Conservation (phyloP, 2,329 filamentous ascomycete species). For the Alternaria brassicae region DNA sequence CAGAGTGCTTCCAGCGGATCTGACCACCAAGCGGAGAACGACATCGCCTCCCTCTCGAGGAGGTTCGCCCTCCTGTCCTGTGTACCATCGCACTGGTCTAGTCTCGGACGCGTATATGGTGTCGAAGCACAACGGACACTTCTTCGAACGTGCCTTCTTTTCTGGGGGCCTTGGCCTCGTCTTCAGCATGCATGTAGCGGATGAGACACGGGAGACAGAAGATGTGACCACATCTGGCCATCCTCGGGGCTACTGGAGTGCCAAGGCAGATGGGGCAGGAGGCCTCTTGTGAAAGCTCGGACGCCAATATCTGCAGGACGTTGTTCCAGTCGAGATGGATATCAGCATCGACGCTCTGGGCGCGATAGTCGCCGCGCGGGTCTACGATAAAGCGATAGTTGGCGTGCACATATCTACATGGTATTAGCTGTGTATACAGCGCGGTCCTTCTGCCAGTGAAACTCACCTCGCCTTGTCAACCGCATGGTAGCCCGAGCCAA, state of each 20-base stretch:
- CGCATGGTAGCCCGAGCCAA: slow-evolving; percentile 87
- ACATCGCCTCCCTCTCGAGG: slow-evolving; percentile 88
- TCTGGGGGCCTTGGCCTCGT: slow-evolving; percentile 67
- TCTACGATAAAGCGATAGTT: slow-evolving; percentile 98
- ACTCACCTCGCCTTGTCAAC: slow-evolving; percentile 84
- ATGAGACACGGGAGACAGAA: slow-evolving; percentile 94
- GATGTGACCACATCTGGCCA: slow-evolving; percentile 97
- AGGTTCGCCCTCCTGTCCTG: slow-evolving; percentile 81
- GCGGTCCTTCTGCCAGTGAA: neutral
- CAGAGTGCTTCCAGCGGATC: slow-evolving; percentile 80
- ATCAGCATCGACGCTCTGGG: slow-evolving; percentile 85
- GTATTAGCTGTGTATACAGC: slow-evolving; percentile 9
- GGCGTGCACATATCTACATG: slow-evolving; percentile 79
- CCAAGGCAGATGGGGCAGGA: slow-evolving; percentile 96
- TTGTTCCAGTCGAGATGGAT: slow-evolving; percentile 88
- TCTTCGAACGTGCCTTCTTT: slow-evolving; percentile 83
- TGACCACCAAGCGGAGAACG: slow-evolving; percentile 83
- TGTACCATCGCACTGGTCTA: slow-evolving; percentile 87
- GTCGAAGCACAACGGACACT: slow-evolving; percentile 96
- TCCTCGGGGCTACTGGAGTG: slow-evolving; percentile 88
- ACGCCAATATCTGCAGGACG: slow-evolving; percentile 90
- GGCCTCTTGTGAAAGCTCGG: slow-evolving; percentile 83
- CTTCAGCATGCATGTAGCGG: slow-evolving; percentile 89
- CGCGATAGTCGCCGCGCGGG: slow-evolving; percentile 77
- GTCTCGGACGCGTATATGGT: slow-evolving; percentile 91